Evolutionary conservation across 2,329 filamentous ascomycete genomes (phyloP), one percentile per base, ranked within the genome.

Genomic region (Botryotinia convoluta): DNA sequence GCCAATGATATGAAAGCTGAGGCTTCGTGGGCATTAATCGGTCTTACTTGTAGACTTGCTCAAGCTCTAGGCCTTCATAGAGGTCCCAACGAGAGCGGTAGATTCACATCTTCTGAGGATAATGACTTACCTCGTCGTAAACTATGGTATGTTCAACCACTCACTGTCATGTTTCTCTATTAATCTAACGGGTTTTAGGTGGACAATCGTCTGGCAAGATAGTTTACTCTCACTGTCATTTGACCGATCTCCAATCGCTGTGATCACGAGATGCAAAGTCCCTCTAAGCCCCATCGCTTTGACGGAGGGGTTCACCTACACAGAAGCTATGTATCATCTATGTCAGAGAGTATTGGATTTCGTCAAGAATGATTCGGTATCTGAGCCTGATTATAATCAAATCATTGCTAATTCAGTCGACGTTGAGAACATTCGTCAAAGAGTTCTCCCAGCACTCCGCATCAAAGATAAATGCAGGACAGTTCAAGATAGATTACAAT

Each of bases 1-100:
- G 82, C 91, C 39, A 91, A 91, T 76, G 89, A 91, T 74, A 91
- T 91, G 89, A 91, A 91, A 78, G 89, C 89, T 1, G 89, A 91
- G 77, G 89, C 88, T 0, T 91, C 89, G 0, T 91, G 89, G 89
- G 89, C 89, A 0, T 80, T 91, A 71, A 85, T 90, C 69, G 89
- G 89, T 0, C 84, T 91, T 62, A 90, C 89, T 0, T 90, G 89
- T 74, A 86, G 89, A 39, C 84, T 91, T n/a, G 89, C 89, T 0
- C 89, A 91, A 78, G 90, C 89, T 0, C 83, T 91, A 1, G 89
- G 89, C 7, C 82, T 91, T 18, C 89, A 91, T 78, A 76, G 79
- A 69, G 79, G 77, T 29, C 78, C 78, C 44, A 72, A 74, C 71
- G 77, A 81, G 76, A 76, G 79, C 71, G 71, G 72, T 20, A 73